Base-by-base conservation (phyloP, 2,329 filamentous ascomycete species). In the Botrytis sinoallii region DNA sequence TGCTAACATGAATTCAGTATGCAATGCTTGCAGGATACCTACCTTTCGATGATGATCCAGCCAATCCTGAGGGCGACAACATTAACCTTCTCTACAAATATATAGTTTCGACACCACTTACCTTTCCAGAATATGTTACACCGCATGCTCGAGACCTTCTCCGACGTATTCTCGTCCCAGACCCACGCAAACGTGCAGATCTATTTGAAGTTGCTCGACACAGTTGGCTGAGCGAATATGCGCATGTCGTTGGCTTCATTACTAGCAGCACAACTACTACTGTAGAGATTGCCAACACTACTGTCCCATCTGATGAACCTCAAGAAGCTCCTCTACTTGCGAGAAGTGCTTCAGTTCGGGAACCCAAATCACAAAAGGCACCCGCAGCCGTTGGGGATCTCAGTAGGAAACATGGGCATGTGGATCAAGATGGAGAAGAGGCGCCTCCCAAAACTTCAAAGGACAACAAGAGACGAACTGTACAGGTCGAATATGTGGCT, bases 51-150 rank as follows among this genome's bases (percentile, higher is more conserved):
- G 96, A 99, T 81, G 96, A 99, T 80, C 96, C 96, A 76, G 96
- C 95, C 64, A 99, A 99, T 81, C 96, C 96, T 3, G 96, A 99
- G 83, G 96, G 96, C 77, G 96, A 99, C 83, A 99, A 99, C 82
- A 99, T 99, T 85, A 99, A 99, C 82, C 88, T 99, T 18, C 87
- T 99, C 42, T 99, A 99, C 88, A 98, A 98, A 85, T 99, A 99
- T 84, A 99, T 99, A 79, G 95, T 98, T 74, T 97, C 94, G 72
- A 99, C 96, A 1, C 95, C 95, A 52, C 88, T 99, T 60, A 98
- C 95, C 6, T 99, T 99, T 82, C 96, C 96, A 75, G 96, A 99
- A 90, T 98, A 98, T 82, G 96, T 99, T 78, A 97, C 96, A 12
- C 96, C 96, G 12, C 96, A 99, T 83, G 95, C 96, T 35, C 89